Conservation (phyloP, 78 protist genomes). For the Dictyostelium purpureum region DNA sequence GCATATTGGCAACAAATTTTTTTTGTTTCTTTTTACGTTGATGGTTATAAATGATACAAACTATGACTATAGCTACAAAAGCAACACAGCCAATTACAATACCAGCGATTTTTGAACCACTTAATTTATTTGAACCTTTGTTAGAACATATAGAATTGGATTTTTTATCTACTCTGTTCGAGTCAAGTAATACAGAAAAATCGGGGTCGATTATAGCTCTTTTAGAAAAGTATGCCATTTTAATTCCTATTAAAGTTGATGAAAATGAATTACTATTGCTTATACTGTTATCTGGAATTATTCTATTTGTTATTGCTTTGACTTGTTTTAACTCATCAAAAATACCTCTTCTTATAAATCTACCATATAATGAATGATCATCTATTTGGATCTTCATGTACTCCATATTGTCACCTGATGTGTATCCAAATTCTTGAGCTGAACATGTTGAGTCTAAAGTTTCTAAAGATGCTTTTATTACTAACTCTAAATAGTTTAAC, state of each 20-base stretch:
- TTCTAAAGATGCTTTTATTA: slow-evolving; percentile 1
- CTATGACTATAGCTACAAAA: too few species aligned
- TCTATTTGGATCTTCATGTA: too few species aligned
- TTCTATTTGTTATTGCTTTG: neutral
- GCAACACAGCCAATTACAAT: too few species aligned
- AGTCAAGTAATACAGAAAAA: too few species aligned
- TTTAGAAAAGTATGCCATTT: neutral
- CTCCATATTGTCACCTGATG: neutral
- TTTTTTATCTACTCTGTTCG: too few species aligned
- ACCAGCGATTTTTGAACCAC: too few species aligned
- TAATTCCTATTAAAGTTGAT: neutral
- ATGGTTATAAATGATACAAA: too few species aligned
- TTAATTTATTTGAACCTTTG: too few species aligned
- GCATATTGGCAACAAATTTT: too few species aligned
- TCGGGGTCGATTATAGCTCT: neutral
- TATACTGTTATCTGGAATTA: neutral
- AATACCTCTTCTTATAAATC: neutral
- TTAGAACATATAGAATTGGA: too few species aligned
- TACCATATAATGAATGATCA: too few species aligned
- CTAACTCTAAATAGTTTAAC: neutral
- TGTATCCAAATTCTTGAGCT: neutral
- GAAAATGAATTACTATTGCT: neutral
- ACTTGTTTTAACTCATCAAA: neutral
- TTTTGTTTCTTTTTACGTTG: too few species aligned
- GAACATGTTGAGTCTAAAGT: neutral